Base-by-base conservation (phyloP, 225 moss, liverwort and hornwort genomes). In the Thuidium tamariscinum region DNA sequence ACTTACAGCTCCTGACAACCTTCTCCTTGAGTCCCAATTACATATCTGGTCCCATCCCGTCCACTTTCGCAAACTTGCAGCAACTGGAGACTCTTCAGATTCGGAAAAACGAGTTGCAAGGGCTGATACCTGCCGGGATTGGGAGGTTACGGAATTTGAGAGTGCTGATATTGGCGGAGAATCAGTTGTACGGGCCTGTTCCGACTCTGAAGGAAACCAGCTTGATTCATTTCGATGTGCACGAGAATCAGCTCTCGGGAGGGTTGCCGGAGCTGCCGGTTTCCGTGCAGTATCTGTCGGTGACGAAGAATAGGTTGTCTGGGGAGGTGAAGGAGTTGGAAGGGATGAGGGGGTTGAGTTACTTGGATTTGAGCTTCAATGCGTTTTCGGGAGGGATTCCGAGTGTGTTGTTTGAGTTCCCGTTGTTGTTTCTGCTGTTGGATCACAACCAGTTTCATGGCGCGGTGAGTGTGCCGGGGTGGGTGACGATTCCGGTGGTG, bases 311-410 rank as follows among this genome's bases (percentile, higher is more conserved):
- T 29, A 71, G 5, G 11, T 23, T 93, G 52, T 88, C 88, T 1
- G 93, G 93, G 18, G 54, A 84, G 7, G 86, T 91, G 52, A 69
- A 64, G 34, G 74, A 32, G 12, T 7, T 93, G 80, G 83, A 51
- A 7, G 56, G 66, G 13, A 62, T 87, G 67, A n/a, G 22, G 12
- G 71, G 60, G 10, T 61, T 93, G 46, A 74, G 87, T 8, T 93
- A 91, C 49, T 55, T 93, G 55, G 93, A 93, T 65, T 67, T 93
- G 83, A 93, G 93, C 63, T 87, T 74, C 10, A 93, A 93, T 42
- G 80, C 60, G 19, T 87, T 93, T 72, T 84, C 89, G 0, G 93
- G 93, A 34, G 78, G 72, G 11, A 90, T 93, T 19, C 91, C 93
- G 9, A 91, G 91, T 54, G 89, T 12, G 19, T 85, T 93, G 62